Percentiles rank a stretch among this genome's conserved stretches.
Evolutionary conservation across 2,329 filamentous ascomycete genomes (phyloP).

Genomic region (Penicillium sclerotiorum): DNA sequence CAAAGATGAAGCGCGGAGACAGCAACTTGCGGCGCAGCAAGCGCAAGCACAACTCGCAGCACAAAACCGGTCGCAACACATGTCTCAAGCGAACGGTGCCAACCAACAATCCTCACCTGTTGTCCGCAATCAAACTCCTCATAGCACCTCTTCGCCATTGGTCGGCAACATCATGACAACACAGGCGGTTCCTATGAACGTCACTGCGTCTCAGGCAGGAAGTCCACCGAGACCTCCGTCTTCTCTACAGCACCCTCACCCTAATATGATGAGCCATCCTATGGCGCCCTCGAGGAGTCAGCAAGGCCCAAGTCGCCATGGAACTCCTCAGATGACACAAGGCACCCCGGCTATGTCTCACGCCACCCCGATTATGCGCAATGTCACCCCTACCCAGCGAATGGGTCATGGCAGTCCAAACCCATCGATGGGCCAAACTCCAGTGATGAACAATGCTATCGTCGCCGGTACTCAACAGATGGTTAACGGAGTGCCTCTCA

Average conservation of each 20-base stretch:
- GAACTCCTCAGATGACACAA: conserved; percentile 52
- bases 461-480: conserved; percentile 45
- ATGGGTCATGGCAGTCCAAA: conserved; percentile 51
- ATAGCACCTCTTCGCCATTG: conserved; percentile 48
- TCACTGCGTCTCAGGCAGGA: conserved; percentile 49
- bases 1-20: conserved; percentile 43
- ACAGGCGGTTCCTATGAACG: conserved; percentile 49
- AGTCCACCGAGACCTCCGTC: conserved; percentile 50
- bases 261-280: conserved; percentile 47
- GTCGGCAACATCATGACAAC: conserved; percentile 42
- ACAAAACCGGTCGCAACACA: conserved; percentile 57
- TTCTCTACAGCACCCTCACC: conserved; percentile 51
- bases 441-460: conserved; percentile 48
- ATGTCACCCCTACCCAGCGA: conserved; percentile 50
- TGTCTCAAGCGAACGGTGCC: conserved; percentile 47
- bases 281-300: conserved; percentile 51
- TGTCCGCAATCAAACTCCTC: conserved; percentile 51
- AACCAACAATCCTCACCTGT: conserved; percentile 51
- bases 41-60: conserved; percentile 46
- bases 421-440: conserved; percentile 46
- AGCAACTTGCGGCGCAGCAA: conserved; percentile 50
- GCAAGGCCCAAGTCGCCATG: conserved; percentile 50
- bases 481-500: conserved; percentile 39
- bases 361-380: conserved; percentile 51
- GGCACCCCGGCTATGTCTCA: conserved; percentile 51